These are phyloP conservation scores for Leccinum variicolor DNA, from an alignment of 768 basidiomycete species.

Conservation along the genomic window DNA sequence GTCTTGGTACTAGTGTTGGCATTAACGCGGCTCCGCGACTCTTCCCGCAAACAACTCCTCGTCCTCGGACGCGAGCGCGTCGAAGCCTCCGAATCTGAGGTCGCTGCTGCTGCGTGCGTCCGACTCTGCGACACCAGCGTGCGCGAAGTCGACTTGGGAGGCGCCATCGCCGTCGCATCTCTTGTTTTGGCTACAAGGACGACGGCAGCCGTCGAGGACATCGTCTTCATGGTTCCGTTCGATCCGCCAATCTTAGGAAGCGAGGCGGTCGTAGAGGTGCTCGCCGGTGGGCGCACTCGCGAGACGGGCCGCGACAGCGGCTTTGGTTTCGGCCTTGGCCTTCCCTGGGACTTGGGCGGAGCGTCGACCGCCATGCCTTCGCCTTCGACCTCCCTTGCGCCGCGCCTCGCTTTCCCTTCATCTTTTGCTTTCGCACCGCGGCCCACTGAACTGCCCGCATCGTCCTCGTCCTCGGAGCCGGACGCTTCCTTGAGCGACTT, in stretches of 20 bases:
- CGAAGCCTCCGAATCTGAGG: constrained; percentile 25
- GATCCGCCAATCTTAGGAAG: not conserved
- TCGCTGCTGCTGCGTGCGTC: not conserved
- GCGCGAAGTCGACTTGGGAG: constrained; percentile 17
- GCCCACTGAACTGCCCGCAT: constrained; percentile 9
- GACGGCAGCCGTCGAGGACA: not conserved
- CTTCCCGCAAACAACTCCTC: constrained; percentile 22
- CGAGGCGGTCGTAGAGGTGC: constrained; percentile 1
- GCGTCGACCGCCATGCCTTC: constrained; percentile 12
- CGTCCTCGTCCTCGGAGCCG: constrained; percentile 14
- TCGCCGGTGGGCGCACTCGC: constrained; percentile 3
- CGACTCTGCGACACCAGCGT: constrained; percentile 23
- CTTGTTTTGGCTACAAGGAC: not conserved
- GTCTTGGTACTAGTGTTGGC: constrained; percentile 1
- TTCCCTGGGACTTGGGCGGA: constrained; percentile 14
- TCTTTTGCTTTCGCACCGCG: constrained; percentile 8
- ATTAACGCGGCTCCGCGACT: constrained; percentile 10
- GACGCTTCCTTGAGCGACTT: constrained; percentile 19
- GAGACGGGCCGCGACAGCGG: constrained; percentile 15
- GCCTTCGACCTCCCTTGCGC: not conserved
- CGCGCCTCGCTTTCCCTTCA: not conserved
- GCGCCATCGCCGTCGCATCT: not conserved
- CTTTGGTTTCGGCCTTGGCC: not conserved
- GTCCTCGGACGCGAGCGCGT: constrained; percentile 20
- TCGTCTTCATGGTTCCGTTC: not conserved